A percentile compares a stretch with the other conserved stretches of the same genome.
phyloP scores from a whole-genome alignment of 2,329 filamentous ascomycete genomes.

The Graphium sp. region DNA sequence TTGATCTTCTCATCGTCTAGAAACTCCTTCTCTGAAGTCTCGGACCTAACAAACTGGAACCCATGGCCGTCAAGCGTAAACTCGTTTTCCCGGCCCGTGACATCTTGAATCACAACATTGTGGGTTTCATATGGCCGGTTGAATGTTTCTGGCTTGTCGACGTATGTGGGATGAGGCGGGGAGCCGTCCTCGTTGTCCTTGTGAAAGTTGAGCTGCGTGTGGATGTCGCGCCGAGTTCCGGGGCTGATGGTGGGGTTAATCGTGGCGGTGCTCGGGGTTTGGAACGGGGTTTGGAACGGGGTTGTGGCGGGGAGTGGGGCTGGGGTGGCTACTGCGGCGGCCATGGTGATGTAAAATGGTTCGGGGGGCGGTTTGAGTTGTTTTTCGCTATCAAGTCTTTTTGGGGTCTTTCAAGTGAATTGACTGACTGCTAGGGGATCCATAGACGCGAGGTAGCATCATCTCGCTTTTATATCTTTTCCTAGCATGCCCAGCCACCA shows the following conservation, averaged over 20 bases:
- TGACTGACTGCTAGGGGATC: too few relatives aligned
- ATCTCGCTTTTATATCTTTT: too few relatives aligned
- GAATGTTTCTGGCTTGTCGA: conserved; percentile 16
- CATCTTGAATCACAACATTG: conserved; percentile 15
- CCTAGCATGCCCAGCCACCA: too few relatives aligned
- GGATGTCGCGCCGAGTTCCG: conserved; percentile 14
- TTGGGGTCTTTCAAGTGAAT: too few relatives aligned
- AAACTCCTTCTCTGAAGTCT: conserved; percentile 18
- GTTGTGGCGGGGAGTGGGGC: conserved; percentile 6
- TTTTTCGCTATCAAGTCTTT: too few relatives aligned
- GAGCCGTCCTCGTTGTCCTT: conserved; percentile 23
- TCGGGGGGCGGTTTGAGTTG: too few relatives aligned
- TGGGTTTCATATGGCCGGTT: conserved; percentile 12
- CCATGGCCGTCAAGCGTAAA: conserved; percentile 20
- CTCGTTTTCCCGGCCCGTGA: conserved; percentile 16
- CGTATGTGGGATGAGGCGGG: conserved; percentile 17
- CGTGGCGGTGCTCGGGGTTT: background rate
- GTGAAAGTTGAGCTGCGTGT: conserved; percentile 18
- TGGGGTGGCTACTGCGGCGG: conserved; percentile 10
- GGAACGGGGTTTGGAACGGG: background rate
- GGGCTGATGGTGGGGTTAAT: background rate
- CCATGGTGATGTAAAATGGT: conserved; percentile 9
- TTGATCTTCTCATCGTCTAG: conserved; percentile 44
- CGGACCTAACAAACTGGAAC: conserved; percentile 16
- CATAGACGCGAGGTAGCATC: too few relatives aligned